A percentile compares a stretch with the other conserved stretches of the same genome.
Conservation (phyloP, 495 filamentous ascomycete species). For the Parmelia sp. region DNA sequence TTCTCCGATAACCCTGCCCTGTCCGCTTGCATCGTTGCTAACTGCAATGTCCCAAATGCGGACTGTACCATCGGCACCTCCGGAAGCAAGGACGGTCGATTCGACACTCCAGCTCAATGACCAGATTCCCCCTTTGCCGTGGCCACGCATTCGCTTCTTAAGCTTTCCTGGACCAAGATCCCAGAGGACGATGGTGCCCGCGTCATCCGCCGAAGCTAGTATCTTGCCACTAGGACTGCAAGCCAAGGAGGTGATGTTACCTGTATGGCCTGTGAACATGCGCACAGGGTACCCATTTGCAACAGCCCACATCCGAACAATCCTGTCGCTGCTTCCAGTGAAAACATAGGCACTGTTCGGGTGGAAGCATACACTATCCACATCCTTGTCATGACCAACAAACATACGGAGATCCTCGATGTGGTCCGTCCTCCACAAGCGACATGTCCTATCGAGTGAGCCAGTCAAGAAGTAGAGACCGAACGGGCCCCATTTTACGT, state of each 20-base stretch:
- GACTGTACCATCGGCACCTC: conserved; percentile 86
- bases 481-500: conserved; percentile 83
- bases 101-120: conserved; percentile 87
- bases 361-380: conserved; percentile 81
- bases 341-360: conserved; percentile 90
- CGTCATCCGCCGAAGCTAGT: conserved; percentile 78
- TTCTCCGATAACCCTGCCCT: conserved; percentile 55
- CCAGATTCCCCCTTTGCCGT: conserved; percentile 90
- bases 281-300: conserved; percentile 75
- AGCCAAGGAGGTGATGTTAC: conserved; percentile 72
- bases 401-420: conserved; percentile 84
- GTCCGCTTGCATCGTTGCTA: conserved; percentile 43
- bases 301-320: conserved; percentile 97
- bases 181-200: conserved; percentile 87
- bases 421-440: conserved; percentile 85
- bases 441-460: conserved; percentile 80
- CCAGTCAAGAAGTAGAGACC: conserved; percentile 92
- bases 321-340: conserved; percentile 82
- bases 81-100: conserved; percentile 77
- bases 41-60: conserved; percentile 84
- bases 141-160: conserved; percentile 87
- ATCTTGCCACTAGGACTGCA: conserved; percentile 82
- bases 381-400: conserved; percentile 82
- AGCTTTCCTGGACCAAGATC: conserved; percentile 75
- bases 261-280: conserved; percentile 85